Conservation (phyloP, 2,329 filamentous ascomycete species). For the Monosporascus sp. region DNA sequence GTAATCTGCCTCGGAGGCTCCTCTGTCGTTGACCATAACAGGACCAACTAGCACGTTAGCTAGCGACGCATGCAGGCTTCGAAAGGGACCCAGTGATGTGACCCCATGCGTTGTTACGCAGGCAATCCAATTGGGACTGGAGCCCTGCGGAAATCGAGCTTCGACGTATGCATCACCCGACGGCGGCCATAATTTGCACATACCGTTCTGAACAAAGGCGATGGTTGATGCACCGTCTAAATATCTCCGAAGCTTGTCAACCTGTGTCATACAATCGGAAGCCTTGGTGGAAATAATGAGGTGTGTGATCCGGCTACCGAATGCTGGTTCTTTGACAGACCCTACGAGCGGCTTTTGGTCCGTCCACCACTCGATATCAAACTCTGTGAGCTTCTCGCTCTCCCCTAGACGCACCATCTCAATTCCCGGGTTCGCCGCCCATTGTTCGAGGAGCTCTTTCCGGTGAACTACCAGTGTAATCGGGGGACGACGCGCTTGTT, state of each 20-base stretch:
- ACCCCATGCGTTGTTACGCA: conserved; percentile 59
- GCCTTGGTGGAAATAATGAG: conserved; percentile 79
- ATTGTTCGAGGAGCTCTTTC: conserved; percentile 42
- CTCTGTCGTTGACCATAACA: conserved; percentile 30
- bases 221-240: conserved; percentile 63
- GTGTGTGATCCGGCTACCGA: conserved; percentile 52
- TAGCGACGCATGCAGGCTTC: conserved; percentile 46
- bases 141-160: conserved; percentile 32
- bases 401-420: conserved; percentile 35
- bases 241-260: conserved; percentile 54
- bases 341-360: conserved; percentile 34
- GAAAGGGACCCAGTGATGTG: conserved; percentile 44
- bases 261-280: conserved; percentile 57
- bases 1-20: conserved; percentile 21
- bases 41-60: conserved; percentile 44
- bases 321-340: conserved; percentile 34
- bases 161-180: conserved; percentile 38
- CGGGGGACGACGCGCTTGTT: conserved; percentile 56
- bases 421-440: conserved; percentile 39
- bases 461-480: conserved; percentile 76
- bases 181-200: conserved; percentile 62
- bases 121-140: conserved; percentile 63
- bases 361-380: conserved; percentile 52
- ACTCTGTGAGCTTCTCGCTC: conserved; percentile 28
- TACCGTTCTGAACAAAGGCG: conserved; percentile 82